Percentiles rank a stretch among this genome's conserved stretches.
phyloP scores from a whole-genome alignment of 495 filamentous ascomycete genomes.

The Cryomyces minteri region DNA sequence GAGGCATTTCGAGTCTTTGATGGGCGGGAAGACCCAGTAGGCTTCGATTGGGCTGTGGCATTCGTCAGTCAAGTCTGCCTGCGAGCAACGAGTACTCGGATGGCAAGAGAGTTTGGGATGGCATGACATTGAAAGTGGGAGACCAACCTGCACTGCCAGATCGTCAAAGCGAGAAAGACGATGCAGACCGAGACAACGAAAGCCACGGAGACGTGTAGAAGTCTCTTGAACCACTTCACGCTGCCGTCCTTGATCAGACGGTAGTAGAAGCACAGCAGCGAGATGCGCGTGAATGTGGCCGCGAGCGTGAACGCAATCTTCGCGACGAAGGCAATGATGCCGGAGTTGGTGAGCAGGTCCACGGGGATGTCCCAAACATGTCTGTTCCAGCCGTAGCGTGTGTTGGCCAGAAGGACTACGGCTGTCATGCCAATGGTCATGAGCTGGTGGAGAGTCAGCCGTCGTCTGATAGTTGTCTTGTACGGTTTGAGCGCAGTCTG shows the following conservation, averaged over 20 bases:
- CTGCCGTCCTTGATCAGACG: constrained; percentile 26
- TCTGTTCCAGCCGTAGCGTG: constrained; percentile 31
- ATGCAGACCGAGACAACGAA: constrained; percentile 26
- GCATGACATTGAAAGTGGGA: not conserved
- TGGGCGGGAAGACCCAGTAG: constrained; percentile 30
- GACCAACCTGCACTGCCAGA: constrained; percentile 39
- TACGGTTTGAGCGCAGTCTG: not conserved
- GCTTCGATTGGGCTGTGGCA: constrained; percentile 28
- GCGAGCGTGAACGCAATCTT: constrained; percentile 34
- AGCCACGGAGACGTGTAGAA: constrained; percentile 25
- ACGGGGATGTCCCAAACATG: constrained; percentile 35
- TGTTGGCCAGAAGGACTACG: constrained; percentile 15
- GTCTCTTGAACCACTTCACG: constrained; percentile 21
- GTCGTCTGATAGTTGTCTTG: not conserved
- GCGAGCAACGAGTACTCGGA: not conserved
- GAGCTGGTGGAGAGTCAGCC: constrained; percentile 2
- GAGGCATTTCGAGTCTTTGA: constrained; percentile 25
- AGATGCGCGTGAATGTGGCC: constrained; percentile 35
- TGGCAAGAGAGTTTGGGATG: not conserved
- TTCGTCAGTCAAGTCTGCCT: constrained; percentile 1
- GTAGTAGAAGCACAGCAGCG: constrained; percentile 37
- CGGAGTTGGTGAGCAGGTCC: constrained; percentile 6
- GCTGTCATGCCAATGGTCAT: constrained; percentile 12
- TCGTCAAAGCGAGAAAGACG: constrained; percentile 28
- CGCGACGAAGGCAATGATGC: constrained; percentile 31